Conservation (phyloP, 257 asterid species). For the Solanum medicagineum region DNA sequence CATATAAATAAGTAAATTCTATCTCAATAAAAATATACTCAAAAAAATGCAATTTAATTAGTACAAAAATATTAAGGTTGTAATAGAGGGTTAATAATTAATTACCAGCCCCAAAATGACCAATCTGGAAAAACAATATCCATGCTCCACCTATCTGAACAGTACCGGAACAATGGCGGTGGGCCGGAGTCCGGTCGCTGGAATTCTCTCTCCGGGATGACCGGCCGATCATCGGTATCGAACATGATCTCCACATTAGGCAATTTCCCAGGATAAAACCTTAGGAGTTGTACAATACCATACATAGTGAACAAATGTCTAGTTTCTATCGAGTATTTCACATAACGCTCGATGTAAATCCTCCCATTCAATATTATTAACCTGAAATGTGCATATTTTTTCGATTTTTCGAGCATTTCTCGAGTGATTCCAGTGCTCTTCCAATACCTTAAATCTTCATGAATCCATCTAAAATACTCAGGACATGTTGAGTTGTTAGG, state of each 20-base stretch:
- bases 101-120: slow-evolving; percentile 15
- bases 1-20: neutral
- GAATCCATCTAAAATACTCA: slow-evolving; percentile 1
- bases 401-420: neutral
- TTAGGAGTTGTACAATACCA: neutral
- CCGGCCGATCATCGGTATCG: neutral
- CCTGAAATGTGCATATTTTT: neutral
- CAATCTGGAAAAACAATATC: slow-evolving; percentile 11
- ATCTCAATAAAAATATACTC: neutral
- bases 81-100: neutral
- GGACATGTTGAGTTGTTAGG: neutral
- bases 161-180: slow-evolving; percentile 5
- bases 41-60: neutral
- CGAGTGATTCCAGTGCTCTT: neutral
- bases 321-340: neutral
- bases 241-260: slow-evolving; percentile 5
- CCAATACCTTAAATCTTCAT: neutral
- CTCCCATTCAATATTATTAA: neutral
- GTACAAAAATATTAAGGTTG: neutral
- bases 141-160: neutral
- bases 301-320: neutral
- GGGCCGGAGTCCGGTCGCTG: neutral
- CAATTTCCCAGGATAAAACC: neutral
- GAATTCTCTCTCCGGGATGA: neutral
- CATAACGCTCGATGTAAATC: neutral